Conservation (phyloP, 2,329 filamentous ascomycete genomes). For the Drechslerella coelobrocha region DNA sequence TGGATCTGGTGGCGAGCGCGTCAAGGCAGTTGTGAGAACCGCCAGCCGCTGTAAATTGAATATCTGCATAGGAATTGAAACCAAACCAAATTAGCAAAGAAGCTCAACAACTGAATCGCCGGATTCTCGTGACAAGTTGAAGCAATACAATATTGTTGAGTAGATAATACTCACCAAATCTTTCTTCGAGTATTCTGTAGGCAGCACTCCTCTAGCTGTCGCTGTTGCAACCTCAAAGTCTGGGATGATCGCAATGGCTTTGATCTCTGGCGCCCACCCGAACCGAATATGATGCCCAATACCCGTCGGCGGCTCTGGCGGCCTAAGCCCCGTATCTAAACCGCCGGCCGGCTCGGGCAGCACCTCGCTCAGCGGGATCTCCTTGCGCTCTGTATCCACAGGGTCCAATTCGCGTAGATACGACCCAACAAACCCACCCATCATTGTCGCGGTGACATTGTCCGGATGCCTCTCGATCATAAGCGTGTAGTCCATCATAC, state of each 20-base stretch:
- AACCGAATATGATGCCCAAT: slow-evolving; percentile 98
- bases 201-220: slow-evolving; percentile 83
- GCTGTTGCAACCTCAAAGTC: slow-evolving; percentile 96
- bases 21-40: slow-evolving; percentile 84
- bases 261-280: slow-evolving; percentile 91
- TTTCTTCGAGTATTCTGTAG: slow-evolving; percentile 70
- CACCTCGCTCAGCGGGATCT: slow-evolving; percentile 94
- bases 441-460: slow-evolving; percentile 92
- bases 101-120: no score
- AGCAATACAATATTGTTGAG: background rate
- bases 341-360: slow-evolving; percentile 88
- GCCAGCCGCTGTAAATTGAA: slow-evolving; percentile 97
- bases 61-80: slow-evolving; percentile 61
- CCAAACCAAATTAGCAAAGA: background rate
- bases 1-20: slow-evolving; percentile 86
- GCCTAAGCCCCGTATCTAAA: slow-evolving; percentile 82
- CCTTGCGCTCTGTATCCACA: slow-evolving; percentile 85
- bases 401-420: slow-evolving; percentile 91
- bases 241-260: slow-evolving; percentile 94
- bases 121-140: no score
- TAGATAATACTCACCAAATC: slow-evolving; percentile 51
- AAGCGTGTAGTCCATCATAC: slow-evolving; percentile 92
- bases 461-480: slow-evolving; percentile 97
- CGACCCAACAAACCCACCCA: slow-evolving; percentile 94
- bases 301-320: slow-evolving; percentile 85